Percentiles rank a stretch among this genome's conserved stretches.
Conservation (phyloP, 305 asterid genomes). For the Solanum aculeatissimum region DNA sequence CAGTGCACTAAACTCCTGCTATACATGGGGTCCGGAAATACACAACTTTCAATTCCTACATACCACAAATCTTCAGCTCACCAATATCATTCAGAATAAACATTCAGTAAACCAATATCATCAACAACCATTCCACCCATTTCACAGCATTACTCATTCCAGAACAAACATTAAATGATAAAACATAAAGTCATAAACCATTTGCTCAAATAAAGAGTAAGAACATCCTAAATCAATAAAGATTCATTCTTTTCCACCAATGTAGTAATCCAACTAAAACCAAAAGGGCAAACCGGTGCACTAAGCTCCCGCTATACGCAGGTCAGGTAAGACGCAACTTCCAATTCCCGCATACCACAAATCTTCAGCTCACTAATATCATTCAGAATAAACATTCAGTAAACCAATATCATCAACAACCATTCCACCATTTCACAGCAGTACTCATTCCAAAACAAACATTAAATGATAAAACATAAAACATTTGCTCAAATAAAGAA, state of each 20-base stretch:
- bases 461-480: neutral
- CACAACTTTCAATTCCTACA: too few species aligned
- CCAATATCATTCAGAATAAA: neutral
- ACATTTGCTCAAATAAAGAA: neutral
- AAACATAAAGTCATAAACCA: neutral
- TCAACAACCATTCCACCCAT: neutral
- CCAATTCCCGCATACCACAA: neutral
- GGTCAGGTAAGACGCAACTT: neutral
- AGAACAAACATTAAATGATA: neutral
- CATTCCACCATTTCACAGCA: neutral
- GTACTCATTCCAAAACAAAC: neutral
- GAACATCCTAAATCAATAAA: neutral
- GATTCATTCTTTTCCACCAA: neutral
- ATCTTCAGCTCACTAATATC: neutral
- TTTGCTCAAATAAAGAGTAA: neutral
- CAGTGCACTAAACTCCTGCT: too few species aligned
- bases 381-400: neutral
- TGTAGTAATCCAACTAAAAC: neutral
- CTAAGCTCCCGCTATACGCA: neutral
- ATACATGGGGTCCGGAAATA: too few species aligned
- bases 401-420: neutral
- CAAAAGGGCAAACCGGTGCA: neutral
- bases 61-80: neutral
- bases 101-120: neutral
- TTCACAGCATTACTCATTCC: neutral